Base-by-base conservation (phyloP, 768 basidiomycete genomes). In the Phaeotremella fagi region DNA sequence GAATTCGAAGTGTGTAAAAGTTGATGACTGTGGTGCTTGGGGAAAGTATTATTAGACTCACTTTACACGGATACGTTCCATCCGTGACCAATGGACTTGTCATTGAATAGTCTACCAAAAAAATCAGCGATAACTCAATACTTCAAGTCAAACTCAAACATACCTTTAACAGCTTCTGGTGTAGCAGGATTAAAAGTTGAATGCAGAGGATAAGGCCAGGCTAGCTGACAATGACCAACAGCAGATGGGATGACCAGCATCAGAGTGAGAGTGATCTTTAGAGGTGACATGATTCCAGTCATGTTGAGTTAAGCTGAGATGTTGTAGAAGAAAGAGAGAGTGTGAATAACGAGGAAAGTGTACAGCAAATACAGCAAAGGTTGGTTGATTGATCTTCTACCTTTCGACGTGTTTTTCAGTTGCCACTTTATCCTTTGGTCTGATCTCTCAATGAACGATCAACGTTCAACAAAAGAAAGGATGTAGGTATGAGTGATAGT, bases 31-130 rank as follows among this genome's bases (percentile, higher is more conserved):
- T n/a, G n/a, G n/a, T n/a, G 31, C 7, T 33, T 33, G 31, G 16
- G 31, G 16, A 33, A 12, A 20, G 22, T 38, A n/a, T n/a, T n/a
- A n/a, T n/a, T n/a, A n/a, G n/a, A 60, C 55, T 61, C 22, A 70
- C 72, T 50, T 76, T 77, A 60, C 76, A 77, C 2, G 75, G 74
- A 51, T 66, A 77, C 2, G 62, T 52, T 4, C 74, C 75, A 55
- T 72, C 65, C 3, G 62, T 24, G 16, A 63, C 33, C 25, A 76
- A 51, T 1, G 75, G 75, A 35, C 66, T 48, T 3, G 73, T 76
- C 63, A 70, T 71, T 7, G 54, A 59, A 52, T 76, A 77, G 54
- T 76, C 76, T 68, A 44, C 33, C 20, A 11, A 41, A 55, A 65
- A 18, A 45, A 41, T 71, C 70, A 38, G 56, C 45, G 5, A 18